phyloP scores from a whole-genome alignment of 257 asterid species.

The Nicotiana tabacum region DNA sequence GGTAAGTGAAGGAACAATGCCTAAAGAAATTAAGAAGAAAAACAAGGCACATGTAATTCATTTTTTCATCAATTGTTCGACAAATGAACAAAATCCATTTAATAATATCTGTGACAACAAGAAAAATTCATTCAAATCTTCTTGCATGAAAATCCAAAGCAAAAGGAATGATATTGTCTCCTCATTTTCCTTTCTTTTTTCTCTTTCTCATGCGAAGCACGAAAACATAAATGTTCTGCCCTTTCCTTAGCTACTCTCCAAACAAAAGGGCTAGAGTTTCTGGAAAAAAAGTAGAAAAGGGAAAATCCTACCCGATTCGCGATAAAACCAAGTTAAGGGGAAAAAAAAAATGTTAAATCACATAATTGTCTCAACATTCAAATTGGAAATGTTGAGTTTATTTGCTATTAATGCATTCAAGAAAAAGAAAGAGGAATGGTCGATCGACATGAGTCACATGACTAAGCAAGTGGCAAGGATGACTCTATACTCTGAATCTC shows the following conservation, averaged over 20 bases:
- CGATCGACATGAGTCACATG: not conserved
- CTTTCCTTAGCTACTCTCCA: too few relatives aligned
- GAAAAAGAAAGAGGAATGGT: not conserved
- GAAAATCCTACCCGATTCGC: too few relatives aligned
- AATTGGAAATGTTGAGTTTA: not conserved
- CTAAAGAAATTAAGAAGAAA: too few relatives aligned
- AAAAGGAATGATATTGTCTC: too few relatives aligned
- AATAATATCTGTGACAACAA: too few relatives aligned
- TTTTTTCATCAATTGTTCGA: not conserved
- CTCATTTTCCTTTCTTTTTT: too few relatives aligned
- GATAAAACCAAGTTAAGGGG: not conserved
- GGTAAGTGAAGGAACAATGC: not conserved
- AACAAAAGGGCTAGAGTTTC: too few relatives aligned
- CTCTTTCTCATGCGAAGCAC: too few relatives aligned
- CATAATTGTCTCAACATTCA: not conserved
- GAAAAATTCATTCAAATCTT: too few relatives aligned
- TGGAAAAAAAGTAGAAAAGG: too few relatives aligned
- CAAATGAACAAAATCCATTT: not conserved
- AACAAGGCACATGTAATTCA: not conserved
- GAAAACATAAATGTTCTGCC: too few relatives aligned
- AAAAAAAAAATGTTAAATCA: not conserved
- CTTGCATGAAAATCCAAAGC: too few relatives aligned
- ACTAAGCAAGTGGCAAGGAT: not conserved
- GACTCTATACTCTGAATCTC: conserved; percentile 2
- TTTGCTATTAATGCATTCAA: not conserved